Conservation (phyloP, 2,329 filamentous ascomycete genomes). For the Ascochyta rabiei region DNA sequence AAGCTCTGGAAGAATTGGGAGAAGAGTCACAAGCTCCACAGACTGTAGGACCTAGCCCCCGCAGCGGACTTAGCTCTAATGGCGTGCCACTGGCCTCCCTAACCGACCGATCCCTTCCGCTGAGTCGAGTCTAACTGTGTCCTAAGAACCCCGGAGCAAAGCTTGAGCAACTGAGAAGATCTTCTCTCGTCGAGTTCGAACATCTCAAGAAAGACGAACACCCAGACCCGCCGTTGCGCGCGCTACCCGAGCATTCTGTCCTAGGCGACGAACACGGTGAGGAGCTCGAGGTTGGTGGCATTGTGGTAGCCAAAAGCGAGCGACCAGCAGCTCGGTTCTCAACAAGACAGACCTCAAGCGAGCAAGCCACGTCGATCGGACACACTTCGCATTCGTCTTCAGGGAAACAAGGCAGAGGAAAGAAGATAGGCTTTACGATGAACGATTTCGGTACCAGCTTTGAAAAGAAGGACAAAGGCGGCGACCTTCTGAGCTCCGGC, state of each 20-base stretch:
- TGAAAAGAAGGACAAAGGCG: conserved; percentile 11
- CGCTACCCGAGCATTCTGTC: conserved; percentile 47
- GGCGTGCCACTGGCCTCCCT: conserved; percentile 40
- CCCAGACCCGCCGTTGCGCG: conserved; percentile 38
- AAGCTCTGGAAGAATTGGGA: conserved; percentile 5
- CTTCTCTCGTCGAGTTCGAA: conserved; percentile 52
- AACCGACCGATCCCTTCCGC: conserved; percentile 31
- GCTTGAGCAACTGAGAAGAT: conserved; percentile 55
- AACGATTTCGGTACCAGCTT: conserved; percentile 25
- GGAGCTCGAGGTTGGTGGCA: conserved; percentile 14
- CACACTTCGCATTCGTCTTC: conserved; percentile 6
- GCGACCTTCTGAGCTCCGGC: not conserved
- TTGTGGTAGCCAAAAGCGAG: conserved; percentile 12
- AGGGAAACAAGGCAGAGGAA: conserved; percentile 17
- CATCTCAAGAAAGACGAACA: conserved; percentile 45
- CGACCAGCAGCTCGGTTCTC: conserved; percentile 13
- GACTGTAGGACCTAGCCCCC: not conserved
- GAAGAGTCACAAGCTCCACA: not conserved
- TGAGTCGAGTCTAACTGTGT: conserved; percentile 38
- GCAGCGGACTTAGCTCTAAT: conserved; percentile 28
- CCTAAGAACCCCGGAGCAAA: conserved; percentile 54
- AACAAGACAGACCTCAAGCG: conserved; percentile 2
- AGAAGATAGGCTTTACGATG: conserved; percentile 28
- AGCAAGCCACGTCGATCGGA: conserved; percentile 3
- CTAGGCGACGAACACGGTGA: conserved; percentile 16